Base-by-base conservation (phyloP, 129 eudicot genomes). In the Flaveria robusta region DNA sequence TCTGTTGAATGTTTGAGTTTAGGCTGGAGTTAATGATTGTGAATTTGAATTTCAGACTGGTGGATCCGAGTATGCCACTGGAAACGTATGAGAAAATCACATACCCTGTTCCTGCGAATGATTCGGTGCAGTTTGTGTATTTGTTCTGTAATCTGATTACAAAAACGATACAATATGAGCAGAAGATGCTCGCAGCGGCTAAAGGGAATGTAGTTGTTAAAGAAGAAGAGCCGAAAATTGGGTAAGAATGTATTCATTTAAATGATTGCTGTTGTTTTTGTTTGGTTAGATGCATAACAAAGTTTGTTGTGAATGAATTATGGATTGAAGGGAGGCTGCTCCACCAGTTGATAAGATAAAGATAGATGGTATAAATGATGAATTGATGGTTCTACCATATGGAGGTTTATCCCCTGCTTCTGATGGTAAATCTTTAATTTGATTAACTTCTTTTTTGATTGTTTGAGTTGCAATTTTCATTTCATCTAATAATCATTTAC, bases 121-220 rank as follows among this genome's bases (percentile, higher is more conserved):
- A 91, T 79, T 88, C 97, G 2, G 93, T 85, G 72, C 84, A 88
- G 82, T 94, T 94, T 88, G 93, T 89, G 80, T 94, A 91, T 76
- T 56, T 91, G 86, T 91, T 94, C 46, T 94, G 97, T 79, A 94
- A 94, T 87, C 58, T 94, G 90, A 94, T 94, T 73, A 89, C 98
- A 0, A 94, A 91, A 74, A 94, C 98, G 0, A 80, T 94, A 12
- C 85, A 91, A 59, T 76, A 76, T 7, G 96, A 91, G 88, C 84
- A 86, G 66, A 87, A 86, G 84, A 85, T 74, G 80, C 70, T 78
- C 39, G 72, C 49, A 29, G 39, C 77, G 14, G 65, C 72, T 34
- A 64, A 54, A 26, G 70, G 70, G 51, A 52, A 59, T 66, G 77
- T 26, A 5, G 73, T 24, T 2, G 62, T 8, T 55, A 78, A 66